Evolutionary conservation across 768 basidiomycete species (phyloP), one percentile per base, ranked within the genome.

Genomic region (Suillus americanus): DNA sequence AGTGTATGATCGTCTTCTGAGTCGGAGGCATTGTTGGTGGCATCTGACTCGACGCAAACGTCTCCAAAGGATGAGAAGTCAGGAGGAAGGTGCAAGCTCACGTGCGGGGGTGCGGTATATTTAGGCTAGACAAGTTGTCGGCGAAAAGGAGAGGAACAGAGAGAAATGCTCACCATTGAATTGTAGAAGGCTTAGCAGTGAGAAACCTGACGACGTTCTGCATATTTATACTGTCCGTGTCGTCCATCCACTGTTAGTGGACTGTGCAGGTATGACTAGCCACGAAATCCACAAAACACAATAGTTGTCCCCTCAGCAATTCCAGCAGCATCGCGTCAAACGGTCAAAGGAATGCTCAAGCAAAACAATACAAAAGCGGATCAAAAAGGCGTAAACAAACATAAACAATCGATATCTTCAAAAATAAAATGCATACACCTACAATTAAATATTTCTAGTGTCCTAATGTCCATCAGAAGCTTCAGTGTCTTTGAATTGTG

Each of bases 1-100:
- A 86, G 67, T 0, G 77, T 80, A 66, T 83, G 68, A 64, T 79
- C 77, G 20, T 81, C 77, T 10, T 81, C 76, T 1, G 25, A 33
- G 28, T 68, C 67, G 5, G 25, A 28, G 37, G 9, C 2, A 57
- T 38, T 28, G 3, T 25, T 20, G 57, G 57, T 41, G 41, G 9
- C 18, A 28, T 41, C 28, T 10, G 28, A 30, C 25, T 41, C 25
- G 10, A 20, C 28, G 28, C 40, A 41, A 28, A 30, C 57, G 12
- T 59, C 40, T 41, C 16, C 25, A 20, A 59, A 59, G 25, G 57
- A 59, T 25, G 57, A 28, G 9, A 59, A 20, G 25, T 28, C 40
- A 20, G 25, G 25, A 25, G 18, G 40, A 20, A 28, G 40, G 40
- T 30, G 57, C 7, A 41, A 40, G 40, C 57, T 59, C 25, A 59